Evolutionary conservation across 164 flowering plant genomes (phyloP).

Genomic region (Berberis thunbergii): DNA sequence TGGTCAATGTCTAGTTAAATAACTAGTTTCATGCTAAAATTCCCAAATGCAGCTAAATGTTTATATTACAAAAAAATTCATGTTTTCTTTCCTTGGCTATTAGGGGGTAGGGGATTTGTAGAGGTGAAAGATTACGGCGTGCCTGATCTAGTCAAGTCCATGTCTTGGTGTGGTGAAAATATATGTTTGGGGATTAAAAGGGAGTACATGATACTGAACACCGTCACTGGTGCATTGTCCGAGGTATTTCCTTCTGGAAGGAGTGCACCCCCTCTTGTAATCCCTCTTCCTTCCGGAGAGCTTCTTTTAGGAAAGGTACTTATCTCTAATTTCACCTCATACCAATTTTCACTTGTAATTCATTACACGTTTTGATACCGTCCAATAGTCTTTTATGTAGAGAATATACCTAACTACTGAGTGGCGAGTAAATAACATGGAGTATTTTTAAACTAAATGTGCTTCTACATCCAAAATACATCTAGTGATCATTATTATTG

Average conservation of each 20-base stretch:
- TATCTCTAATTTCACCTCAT: background rate
- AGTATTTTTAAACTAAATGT: too few species aligned
- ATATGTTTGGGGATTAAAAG: conserved; percentile 81
- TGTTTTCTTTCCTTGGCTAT: background rate
- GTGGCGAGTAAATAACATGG: too few species aligned
- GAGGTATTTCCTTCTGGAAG: conserved; percentile 95
- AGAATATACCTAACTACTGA: too few species aligned
- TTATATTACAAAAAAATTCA: too few species aligned
- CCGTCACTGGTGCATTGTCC: conserved; percentile 61
- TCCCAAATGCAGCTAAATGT: too few species aligned
- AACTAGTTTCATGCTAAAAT: background rate
- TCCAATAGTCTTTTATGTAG: background rate
- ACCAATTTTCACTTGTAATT: background rate
- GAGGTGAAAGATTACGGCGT: conserved; percentile 96
- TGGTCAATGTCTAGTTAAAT: background rate
- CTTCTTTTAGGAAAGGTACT: conserved; percentile 93
- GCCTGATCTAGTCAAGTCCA: conserved; percentile 84
- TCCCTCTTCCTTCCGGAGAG: conserved; percentile 83
- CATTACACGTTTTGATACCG: background rate
- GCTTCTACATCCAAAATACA: too few species aligned
- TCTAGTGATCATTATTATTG: too few species aligned
- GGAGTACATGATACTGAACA: conserved; percentile 72
- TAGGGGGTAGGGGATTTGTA: conserved; percentile 94
- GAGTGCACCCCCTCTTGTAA: conserved; percentile 81
- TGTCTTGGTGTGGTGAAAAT: conserved; percentile 98